These are phyloP conservation scores for Hapsidospora chrysogenum DNA, from an alignment of 495 filamentous ascomycete species.

Conservation along the genomic window DNA sequence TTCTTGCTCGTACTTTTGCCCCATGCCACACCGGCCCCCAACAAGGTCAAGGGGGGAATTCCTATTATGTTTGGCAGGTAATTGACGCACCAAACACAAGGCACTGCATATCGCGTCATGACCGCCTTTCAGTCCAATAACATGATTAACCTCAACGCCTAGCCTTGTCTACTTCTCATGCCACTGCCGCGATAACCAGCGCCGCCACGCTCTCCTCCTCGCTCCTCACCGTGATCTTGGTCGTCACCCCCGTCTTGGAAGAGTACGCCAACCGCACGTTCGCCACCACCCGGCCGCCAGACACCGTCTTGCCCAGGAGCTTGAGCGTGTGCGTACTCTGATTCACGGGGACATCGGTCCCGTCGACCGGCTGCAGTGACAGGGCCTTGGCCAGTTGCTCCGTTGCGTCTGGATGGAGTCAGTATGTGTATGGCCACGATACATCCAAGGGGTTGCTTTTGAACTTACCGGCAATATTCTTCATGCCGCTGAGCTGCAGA, in stretches of 20 bases:
- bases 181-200: constrained; percentile 68
- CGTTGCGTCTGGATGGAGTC: constrained; percentile 58
- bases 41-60: no score
- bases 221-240: constrained; percentile 76
- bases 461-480: constrained; percentile 86
- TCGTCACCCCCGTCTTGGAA: constrained; percentile 79
- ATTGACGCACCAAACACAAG: no score
- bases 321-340: constrained; percentile 87
- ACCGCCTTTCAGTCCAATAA: no score
- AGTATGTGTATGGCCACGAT: no score
- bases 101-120: no score
- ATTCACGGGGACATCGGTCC: constrained; percentile 74
- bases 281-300: constrained; percentile 74
- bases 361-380: constrained; percentile 85
- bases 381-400: constrained; percentile 76
- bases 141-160: constrained; percentile 4
- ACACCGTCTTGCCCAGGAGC: constrained; percentile 88
- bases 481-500: constrained; percentile 71
- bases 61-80: no score
- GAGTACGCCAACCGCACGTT: constrained; percentile 88
- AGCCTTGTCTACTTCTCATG: constrained; percentile 30
- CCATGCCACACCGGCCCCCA: no score
- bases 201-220: constrained; percentile 87
- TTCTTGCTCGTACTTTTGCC: no score
- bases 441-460: no score